These are phyloP conservation scores for Trametes cubensis DNA, from an alignment of 768 basidiomycete genomes.

Conservation along the genomic window DNA sequence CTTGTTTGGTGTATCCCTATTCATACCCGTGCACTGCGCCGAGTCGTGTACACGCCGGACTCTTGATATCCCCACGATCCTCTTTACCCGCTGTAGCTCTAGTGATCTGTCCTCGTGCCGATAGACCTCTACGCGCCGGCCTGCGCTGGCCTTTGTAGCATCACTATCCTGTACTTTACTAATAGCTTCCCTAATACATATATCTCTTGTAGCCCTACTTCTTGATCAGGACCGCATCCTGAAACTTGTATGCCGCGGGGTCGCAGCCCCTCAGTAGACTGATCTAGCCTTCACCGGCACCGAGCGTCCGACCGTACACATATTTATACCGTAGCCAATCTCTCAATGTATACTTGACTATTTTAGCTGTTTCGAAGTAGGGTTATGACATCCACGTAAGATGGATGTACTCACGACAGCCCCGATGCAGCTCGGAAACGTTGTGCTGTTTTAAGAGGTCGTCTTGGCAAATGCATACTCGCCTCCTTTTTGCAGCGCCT, in stretches of 20 bases:
- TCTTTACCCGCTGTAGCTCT: conserved; percentile 24
- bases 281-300: too few relatives aligned
- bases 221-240: neutral
- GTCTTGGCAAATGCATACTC: conserved; percentile 33
- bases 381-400: too few relatives aligned
- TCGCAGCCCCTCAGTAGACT: too few relatives aligned
- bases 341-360: too few relatives aligned
- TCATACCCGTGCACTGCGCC: conserved; percentile 12
- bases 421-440: too few relatives aligned
- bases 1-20: conserved; percentile 19
- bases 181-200: neutral
- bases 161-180: neutral
- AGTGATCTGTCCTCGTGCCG: conserved; percentile 5
- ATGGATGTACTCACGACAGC: too few relatives aligned
- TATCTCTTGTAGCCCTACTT: conserved; percentile 3
- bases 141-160: conserved; percentile 13
- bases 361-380: too few relatives aligned
- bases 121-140: conserved; percentile 6
- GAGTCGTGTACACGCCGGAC: conserved; percentile 1
- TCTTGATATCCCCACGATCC: neutral
- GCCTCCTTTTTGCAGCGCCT: conserved; percentile 37
- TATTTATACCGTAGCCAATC: too few relatives aligned
- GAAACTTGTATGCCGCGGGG: neutral
- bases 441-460: neutral
- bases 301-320: too few relatives aligned